A percentile compares a stretch with the other conserved stretches of the same genome.
Evolutionary conservation across 306 rosid species (phyloP).

Genomic region (Lathyrus sativus): DNA sequence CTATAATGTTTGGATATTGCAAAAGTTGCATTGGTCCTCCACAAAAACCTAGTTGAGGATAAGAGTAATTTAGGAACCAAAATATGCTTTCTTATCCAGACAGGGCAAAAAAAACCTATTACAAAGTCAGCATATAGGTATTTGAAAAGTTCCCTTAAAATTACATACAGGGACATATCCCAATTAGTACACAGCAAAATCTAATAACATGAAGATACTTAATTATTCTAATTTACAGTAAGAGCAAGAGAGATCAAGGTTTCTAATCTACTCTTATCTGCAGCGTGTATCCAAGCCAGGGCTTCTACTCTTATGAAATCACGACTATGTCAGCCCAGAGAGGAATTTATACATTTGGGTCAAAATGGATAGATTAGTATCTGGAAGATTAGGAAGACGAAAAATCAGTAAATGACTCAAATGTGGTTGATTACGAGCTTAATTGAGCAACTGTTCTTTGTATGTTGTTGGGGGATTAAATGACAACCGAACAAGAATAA

Average conservation of each 20-base stretch:
- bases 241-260: background rate
- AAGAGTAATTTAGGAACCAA: constrained; percentile 24
- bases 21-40: constrained; percentile 94
- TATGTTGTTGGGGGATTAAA: background rate
- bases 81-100: constrained; percentile 3
- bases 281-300: constrained; percentile 1
- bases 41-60: constrained; percentile 68
- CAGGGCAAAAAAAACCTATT: constrained; percentile 8
- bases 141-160: constrained; percentile 14
- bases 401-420: constrained; percentile 15
- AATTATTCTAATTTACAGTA: constrained; percentile 7
- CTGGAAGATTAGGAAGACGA: constrained; percentile 18
- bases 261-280: background rate
- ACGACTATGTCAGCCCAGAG: constrained; percentile 13
- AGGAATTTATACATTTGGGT: background rate
- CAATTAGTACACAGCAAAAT: no score
- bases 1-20: constrained; percentile 93
- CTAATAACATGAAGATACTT: background rate
- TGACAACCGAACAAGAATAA: background rate
- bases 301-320: constrained; percentile 10
- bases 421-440: background rate
- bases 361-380: constrained; percentile 7
- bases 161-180: constrained; percentile 6
- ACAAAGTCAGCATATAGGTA: background rate
- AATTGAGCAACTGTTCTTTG: constrained; percentile 1